Evolutionary conservation across 2,329 filamentous ascomycete species (phyloP).

Genomic region (Cercospora sojina): DNA sequence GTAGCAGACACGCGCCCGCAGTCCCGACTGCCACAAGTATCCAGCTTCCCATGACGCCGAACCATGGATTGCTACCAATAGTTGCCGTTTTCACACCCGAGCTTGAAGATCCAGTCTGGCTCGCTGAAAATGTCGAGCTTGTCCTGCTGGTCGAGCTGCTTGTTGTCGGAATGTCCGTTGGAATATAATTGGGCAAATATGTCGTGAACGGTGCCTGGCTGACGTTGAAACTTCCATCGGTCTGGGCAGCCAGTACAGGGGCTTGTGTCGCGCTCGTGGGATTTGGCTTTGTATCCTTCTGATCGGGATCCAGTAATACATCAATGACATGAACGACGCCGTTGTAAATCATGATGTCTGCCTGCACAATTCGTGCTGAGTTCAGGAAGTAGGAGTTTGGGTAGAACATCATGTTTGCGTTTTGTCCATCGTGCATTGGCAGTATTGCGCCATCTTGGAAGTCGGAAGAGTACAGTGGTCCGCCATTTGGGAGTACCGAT

Average conservation of each 20-base stretch:
- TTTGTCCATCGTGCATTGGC: constrained; percentile 34
- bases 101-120: constrained; percentile 1
- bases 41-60: neutral
- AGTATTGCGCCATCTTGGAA: constrained; percentile 33
- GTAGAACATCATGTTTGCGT: constrained; percentile 47
- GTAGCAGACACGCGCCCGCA: neutral
- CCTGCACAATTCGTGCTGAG: constrained; percentile 52
- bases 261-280: constrained; percentile 39
- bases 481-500: constrained; percentile 2
- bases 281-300: constrained; percentile 40
- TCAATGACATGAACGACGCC: constrained; percentile 58
- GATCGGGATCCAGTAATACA: constrained; percentile 50
- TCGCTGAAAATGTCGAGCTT: neutral
- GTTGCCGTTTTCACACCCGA: neutral
- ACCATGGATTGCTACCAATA: neutral
- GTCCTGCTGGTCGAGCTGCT: neutral
- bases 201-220: constrained; percentile 25
- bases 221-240: constrained; percentile 11
- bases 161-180: constrained; percentile 14
- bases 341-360: constrained; percentile 54
- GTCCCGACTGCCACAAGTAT: neutral
- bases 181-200: constrained; percentile 19
- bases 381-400: constrained; percentile 50
- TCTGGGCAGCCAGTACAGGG: constrained; percentile 33
- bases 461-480: constrained; percentile 35